Evolutionary conservation across 129 eudicot species (phyloP).

Genomic region (carrot (Daucus carota)): DNA sequence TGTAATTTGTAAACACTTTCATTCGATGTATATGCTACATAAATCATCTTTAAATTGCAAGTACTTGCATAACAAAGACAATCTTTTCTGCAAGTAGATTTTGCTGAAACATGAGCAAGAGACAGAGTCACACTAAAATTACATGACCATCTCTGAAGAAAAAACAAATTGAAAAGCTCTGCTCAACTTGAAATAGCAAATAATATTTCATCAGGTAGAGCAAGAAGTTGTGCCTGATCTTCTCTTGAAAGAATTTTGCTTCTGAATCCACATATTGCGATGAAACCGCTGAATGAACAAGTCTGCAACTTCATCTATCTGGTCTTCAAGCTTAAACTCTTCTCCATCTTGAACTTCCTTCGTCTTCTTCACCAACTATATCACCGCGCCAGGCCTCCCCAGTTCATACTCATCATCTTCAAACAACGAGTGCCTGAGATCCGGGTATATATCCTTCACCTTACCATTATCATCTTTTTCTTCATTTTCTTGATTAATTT

Average conservation of each 20-base stretch:
- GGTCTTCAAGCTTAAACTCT: conserved; percentile 21
- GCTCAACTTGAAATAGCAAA: background rate
- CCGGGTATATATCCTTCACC: conserved; percentile 3
- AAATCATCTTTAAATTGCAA: background rate
- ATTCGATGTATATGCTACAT: background rate
- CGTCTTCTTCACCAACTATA: conserved; percentile 6
- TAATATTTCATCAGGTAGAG: background rate
- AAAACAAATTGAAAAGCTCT: background rate
- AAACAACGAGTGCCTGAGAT: background rate
- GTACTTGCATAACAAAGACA: background rate
- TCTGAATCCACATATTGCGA: conserved; percentile 19
- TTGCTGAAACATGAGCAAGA: background rate
- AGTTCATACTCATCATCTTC: conserved; percentile 8
- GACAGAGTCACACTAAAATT: background rate
- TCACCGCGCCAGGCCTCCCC: conserved; percentile 13
- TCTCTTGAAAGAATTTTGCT: conserved; percentile 11
- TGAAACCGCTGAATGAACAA: conserved; percentile 22
- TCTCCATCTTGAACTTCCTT: conserved; percentile 3
- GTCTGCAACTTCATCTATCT: conserved; percentile 21
- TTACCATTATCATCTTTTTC: background rate
- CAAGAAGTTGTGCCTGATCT: background rate
- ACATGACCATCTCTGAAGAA: background rate
- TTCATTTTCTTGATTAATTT: background rate
- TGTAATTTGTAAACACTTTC: background rate
- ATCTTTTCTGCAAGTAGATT: background rate